phyloP scores from a whole-genome alignment of 441 rosid species.

The Pelargonium cotyledonis region DNA sequence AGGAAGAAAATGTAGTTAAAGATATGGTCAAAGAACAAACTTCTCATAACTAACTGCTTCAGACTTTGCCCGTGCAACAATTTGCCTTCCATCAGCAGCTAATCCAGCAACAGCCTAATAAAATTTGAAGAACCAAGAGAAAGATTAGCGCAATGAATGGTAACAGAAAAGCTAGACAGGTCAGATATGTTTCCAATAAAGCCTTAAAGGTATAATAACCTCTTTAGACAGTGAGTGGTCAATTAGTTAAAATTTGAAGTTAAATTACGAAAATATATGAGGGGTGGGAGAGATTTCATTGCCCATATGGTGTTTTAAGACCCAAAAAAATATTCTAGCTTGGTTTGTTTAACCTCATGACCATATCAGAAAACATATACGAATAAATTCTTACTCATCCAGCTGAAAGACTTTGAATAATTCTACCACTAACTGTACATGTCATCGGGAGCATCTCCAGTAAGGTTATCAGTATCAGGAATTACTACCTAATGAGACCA shows the following conservation, averaged over 20 bases:
- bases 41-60: conserved; percentile 25
- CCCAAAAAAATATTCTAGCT: not conserved
- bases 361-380: no score
- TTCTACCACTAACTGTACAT: no score
- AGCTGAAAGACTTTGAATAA: no score
- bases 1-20: not conserved
- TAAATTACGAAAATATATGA: not conserved
- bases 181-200: not conserved
- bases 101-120: conserved; percentile 93
- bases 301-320: no score
- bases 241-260: not conserved
- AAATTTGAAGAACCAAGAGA: not conserved
- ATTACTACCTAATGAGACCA: no score
- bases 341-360: not conserved
- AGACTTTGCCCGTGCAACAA: conserved; percentile 28
- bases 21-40: conserved; percentile 14
- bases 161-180: not conserved
- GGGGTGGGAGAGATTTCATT: no score
- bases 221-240: not conserved
- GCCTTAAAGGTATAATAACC: not conserved
- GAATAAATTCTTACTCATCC: no score
- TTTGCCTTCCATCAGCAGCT: conserved; percentile 98
- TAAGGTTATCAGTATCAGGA: no score
- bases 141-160: not conserved
- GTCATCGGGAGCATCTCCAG: no score